A percentile compares a stretch with the other conserved stretches of the same genome.
Evolutionary conservation across 2,329 filamentous ascomycete species (phyloP).

Genomic region (Colletotrichum lupini): DNA sequence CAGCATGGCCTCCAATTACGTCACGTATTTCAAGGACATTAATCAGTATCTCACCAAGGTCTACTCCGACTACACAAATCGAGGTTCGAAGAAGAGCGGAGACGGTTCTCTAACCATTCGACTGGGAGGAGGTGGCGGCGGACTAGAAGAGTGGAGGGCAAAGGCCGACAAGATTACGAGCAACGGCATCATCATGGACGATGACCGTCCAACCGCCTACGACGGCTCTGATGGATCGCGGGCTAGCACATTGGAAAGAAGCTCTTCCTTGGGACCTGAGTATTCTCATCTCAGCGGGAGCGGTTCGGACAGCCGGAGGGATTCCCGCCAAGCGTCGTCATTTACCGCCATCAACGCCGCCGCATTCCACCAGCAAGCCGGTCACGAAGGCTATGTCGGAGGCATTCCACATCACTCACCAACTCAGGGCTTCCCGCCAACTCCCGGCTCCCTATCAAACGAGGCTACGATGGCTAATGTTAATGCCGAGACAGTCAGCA

Average conservation of each 20-base stretch:
- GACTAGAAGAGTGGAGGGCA: conserved; percentile 65
- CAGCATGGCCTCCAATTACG: conserved; percentile 68
- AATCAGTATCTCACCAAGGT: conserved; percentile 60
- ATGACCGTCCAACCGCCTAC: conserved; percentile 40
- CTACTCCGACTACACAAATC: conserved; percentile 52
- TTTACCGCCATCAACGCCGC: conserved; percentile 54
- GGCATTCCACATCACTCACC: conserved; percentile 22
- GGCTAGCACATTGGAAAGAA: conserved; percentile 45
- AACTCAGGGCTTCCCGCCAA: conserved; percentile 7
- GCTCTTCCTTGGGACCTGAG: conserved; percentile 43
- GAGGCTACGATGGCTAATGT: neutral
- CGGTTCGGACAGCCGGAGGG: conserved; percentile 29
- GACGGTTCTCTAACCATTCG: conserved; percentile 52
- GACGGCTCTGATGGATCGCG: conserved; percentile 42
- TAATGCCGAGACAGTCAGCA: conserved; percentile 5
- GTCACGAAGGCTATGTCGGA: conserved; percentile 9
- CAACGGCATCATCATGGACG: conserved; percentile 53
- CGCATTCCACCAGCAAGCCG: neutral
- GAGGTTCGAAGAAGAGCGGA: conserved; percentile 42
- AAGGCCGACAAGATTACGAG: conserved; percentile 53
- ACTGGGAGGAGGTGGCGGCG: conserved; percentile 58
- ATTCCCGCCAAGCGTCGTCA: conserved; percentile 41
- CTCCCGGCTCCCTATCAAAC: neutral
- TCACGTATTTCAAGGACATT: conserved; percentile 63
- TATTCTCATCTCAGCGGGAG: conserved; percentile 25